A percentile compares a stretch with the other conserved stretches of the same genome.
These are phyloP conservation scores for Candida coquimbonensis DNA, from an alignment of 805 yeast species.

Conservation along the genomic window DNA sequence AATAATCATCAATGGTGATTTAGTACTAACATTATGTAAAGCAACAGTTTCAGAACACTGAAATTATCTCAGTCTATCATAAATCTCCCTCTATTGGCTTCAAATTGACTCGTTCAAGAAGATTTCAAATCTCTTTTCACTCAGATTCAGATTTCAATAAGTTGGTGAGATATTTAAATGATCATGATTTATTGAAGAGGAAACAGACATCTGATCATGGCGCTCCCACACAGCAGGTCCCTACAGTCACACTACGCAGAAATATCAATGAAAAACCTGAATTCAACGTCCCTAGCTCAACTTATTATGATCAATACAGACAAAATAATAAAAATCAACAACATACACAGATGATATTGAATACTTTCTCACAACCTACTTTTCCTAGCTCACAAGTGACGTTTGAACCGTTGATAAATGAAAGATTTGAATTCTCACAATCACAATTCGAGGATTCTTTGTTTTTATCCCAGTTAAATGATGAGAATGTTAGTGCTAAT, in stretches of 20 bases:
- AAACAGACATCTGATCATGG: neutral
- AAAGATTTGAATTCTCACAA: no score
- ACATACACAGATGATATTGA: neutral
- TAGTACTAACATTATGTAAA: neutral
- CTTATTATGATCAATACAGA: no score
- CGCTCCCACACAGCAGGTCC: no score
- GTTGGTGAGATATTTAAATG: neutral
- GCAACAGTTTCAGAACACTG: conserved; percentile 9
- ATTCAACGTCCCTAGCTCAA: no score
- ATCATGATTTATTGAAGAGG: neutral
- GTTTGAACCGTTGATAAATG: neutral
- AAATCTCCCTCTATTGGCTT: conserved; percentile 21
- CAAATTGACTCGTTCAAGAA: conserved; percentile 4
- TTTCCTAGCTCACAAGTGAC: neutral
- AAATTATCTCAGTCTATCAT: conserved; percentile 7
- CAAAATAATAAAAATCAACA: neutral
- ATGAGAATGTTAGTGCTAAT: no score
- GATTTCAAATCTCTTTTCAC: conserved; percentile 12
- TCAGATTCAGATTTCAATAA: neutral
- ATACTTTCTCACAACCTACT: conserved; percentile 2
- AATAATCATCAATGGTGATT: no score
- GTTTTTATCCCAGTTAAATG: no score
- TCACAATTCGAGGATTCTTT: no score
- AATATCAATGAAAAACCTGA: no score
- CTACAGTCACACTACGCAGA: no score